These are phyloP conservation scores for Taxillus chinensis DNA, from an alignment of 164 flowering plant species.

Conservation along the genomic window DNA sequence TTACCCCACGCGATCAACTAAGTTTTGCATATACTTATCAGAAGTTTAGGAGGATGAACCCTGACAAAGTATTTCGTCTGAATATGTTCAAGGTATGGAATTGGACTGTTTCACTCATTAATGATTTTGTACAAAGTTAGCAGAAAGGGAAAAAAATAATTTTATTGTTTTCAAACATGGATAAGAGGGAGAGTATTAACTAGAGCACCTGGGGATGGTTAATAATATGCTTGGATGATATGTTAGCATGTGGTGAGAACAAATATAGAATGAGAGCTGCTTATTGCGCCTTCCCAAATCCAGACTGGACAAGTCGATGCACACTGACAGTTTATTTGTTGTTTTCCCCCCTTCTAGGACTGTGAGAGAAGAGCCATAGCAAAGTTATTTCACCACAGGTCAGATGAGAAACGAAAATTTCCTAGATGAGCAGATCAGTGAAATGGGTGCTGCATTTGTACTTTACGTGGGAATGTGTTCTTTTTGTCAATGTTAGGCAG, in stretches of 20 bases:
- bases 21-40: constrained; percentile 88
- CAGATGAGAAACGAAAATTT: constrained; percentile 50
- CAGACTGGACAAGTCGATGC: no score
- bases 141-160: not conserved
- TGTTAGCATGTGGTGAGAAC: no score
- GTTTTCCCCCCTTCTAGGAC: constrained; percentile 40
- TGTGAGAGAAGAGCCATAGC: constrained; percentile 78
- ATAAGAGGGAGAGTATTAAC: no score
- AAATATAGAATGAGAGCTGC: no score
- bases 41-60: constrained; percentile 76
- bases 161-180: no score
- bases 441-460: not conserved
- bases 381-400: constrained; percentile 66
- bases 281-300: no score
- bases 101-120: not conserved
- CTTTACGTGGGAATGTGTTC: no score
- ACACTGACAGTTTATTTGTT: not conserved
- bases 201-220: no score
- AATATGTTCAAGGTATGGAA: constrained; percentile 87
- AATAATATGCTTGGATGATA: no score
- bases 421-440: constrained; percentile 22
- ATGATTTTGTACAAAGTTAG: not conserved
- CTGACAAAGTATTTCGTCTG: constrained; percentile 65
- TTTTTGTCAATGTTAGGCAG: no score
- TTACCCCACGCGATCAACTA: constrained; percentile 95